Base-by-base conservation (phyloP, 2,329 filamentous ascomycete species). In the Beauveria rudraprayagi region DNA sequence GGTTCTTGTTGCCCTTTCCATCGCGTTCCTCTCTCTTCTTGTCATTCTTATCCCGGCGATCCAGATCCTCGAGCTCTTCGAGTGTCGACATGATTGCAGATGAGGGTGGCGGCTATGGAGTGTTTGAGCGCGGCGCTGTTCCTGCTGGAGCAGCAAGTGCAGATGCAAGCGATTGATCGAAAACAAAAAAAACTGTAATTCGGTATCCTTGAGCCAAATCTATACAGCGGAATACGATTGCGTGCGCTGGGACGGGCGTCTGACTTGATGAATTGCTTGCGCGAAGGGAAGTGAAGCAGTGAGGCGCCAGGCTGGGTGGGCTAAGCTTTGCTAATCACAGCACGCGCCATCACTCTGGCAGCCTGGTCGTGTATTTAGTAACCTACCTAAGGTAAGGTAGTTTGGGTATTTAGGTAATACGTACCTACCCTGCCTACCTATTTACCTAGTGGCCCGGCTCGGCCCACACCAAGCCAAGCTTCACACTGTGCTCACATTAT, bases 61-160 rank as follows among this genome's bases (percentile, higher is more conserved):
- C 89, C 74, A 95, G 82, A 75, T 92, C 90, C 73, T 95, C 91
- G 72, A 95, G 88, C 79, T 95, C 91, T 80, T 96, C 91, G 70
- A 95, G 86, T 68, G 90, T 94, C 68, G 91, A 92, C 91, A 95
- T 95, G 73, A 65, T 80, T 72, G 69, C 51, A 58, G 66, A 43
- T 60, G 54, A 19, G 47, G 48, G 54, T 41, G 44, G 51, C 30
- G 44, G 43, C 50, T 50, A 44, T 24, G 28, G 14, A 44, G 14
- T 41, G n/a, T 16, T 17, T 5, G 30, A 24, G 52, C 10, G 44
- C n/a, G 54, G 54, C 22, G 40, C 40, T 52, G 24, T 50, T 59
- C 28, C 37, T 28, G n/a, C 22, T 26, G 24, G 47, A n/a, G 8
- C 37, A n/a, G 56, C 40, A 28, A 19, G 17, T 46, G 48, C 24